A percentile compares a stretch with the other conserved stretches of the same genome.
Conservation (phyloP, 257 asterid genomes). For the Eucommia ulmoides region DNA sequence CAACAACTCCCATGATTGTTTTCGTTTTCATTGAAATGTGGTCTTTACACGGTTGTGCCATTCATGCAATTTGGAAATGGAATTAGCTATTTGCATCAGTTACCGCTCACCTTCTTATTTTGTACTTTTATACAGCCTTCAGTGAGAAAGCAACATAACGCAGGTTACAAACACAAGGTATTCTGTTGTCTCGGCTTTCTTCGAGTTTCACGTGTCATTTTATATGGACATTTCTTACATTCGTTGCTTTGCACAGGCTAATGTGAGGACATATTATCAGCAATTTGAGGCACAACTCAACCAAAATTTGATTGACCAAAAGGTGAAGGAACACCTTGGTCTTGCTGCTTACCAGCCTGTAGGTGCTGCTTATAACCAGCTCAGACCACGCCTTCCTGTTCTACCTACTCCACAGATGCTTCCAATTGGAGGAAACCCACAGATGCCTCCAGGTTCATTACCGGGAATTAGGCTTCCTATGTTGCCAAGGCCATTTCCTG, state of each 20-base stretch:
- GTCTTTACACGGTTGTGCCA: neutral
- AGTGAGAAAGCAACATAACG: slow-evolving; percentile 89
- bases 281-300: slow-evolving; percentile 93
- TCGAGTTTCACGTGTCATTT: neutral
- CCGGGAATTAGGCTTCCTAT: slow-evolving; percentile 70
- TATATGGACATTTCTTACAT: neutral
- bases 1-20: too few relatives aligned
- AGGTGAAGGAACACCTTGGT: slow-evolving; percentile 89
- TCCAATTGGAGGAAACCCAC: slow-evolving; percentile 42
- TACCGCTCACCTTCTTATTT: neutral
- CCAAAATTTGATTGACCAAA: slow-evolving; percentile 90
- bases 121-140: slow-evolving; percentile 61
- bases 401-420: slow-evolving; percentile 39
- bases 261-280: slow-evolving; percentile 80
- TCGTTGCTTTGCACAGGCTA: slow-evolving; percentile 45
- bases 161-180: slow-evolving; percentile 99
- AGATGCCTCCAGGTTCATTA: slow-evolving; percentile 32
- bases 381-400: slow-evolving; percentile 66
- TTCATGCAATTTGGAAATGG: neutral
- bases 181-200: neutral
- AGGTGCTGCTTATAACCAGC: slow-evolving; percentile 39
- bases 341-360: slow-evolving; percentile 46
- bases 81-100: neutral
- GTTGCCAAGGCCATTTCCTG: slow-evolving; percentile 72
- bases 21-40: neutral